Evolutionary conservation across 2,329 filamentous ascomycete species (phyloP), one percentile per base, ranked within the genome.

Genomic region (Gaeumannomyces tritici): DNA sequence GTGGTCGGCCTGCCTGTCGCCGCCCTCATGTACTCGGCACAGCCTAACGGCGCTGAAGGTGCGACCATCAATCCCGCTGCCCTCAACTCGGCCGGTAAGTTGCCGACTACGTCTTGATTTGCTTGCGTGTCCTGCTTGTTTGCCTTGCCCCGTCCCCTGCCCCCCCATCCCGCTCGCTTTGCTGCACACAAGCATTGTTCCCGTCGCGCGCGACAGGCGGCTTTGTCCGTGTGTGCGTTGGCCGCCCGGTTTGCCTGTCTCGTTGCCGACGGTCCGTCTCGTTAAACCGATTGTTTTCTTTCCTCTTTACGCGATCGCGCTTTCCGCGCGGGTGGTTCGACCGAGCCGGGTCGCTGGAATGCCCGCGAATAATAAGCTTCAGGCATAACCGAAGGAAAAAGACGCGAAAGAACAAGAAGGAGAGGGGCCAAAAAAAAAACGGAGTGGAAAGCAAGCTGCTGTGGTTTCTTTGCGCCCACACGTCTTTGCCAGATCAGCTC

Each of bases 61-160:
- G 90, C 89, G 74, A 96, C 91, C 73, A 95, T 96, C 82, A 91
- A 96, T 82, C 91, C 91, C 74, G 90, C 90, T 72, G 90, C 89
- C 67, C 83, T 96, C 79, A 91, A 89, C 79, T 88, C 87, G 74
- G 80, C 87, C 80, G 86, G 89, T 93, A 87, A 76, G 79, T 81
- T 24, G 42, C 58, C 31, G 42, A 42, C 58, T 68, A 63, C 66
- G 67, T 57, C 59, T 69, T 61, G 61, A 59, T 66, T 63, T 66
- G 51, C 65, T 67, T 57, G 62, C 59, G 64, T 54, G 62, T 33
- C 63, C 55, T 33, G 57, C 27, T 62, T 35, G 58, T 57, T 59
- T 63, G 63, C 59, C 11, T 61, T 21, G 6, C 18, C 21, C 42
- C 18, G 18, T 21, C 42, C 18, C 42, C 42, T n/a, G 42, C 42